Evolutionary conservation across 1,284 basidiomycete genomes (phyloP), one percentile per base, ranked within the genome.

Genomic region (Ustilago loliicola): DNA sequence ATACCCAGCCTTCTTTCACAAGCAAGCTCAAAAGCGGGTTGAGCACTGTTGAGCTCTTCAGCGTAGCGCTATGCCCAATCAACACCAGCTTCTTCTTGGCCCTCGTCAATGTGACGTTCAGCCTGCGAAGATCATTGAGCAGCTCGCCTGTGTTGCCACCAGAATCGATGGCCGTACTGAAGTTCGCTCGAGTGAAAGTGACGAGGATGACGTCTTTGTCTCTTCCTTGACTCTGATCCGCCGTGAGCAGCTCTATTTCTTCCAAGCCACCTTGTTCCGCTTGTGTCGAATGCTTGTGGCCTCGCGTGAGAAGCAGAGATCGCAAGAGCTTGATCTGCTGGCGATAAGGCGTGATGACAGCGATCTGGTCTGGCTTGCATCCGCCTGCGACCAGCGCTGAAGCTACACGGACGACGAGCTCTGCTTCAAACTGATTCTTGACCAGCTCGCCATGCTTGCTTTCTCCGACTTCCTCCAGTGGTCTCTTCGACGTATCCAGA

Each of bases 251-350:
- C 86, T 99, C 96, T 21, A 99, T 88, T 4, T 57, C 50, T 3
- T 66, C 48, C 6, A 50, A 13, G 7, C 25, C 48, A 38, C 30
- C 62, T 15, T 1, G 50, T 17, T 15, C 42, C 8, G 1, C 17
- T 48, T 25, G 23, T n/a, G 27, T 34, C 2, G 7, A 6, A 23
- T n/a, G 32, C 21, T 25, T 56, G 27, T 47, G 53, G n/a, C 19
- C 15, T 23, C 27, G 40, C 19, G 38, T 21, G 2, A 54, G 30
- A 10, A 76, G 61, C 17, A 72, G 53, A 17, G 58, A 89, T 87
- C 78, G 94, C 83, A 95, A 87, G 0, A 96, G 89, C 87, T 98
- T 97, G 88, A 96, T 92, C 86, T 99, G 97, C 81, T 98, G 96
- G 1, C 96, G 91, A 85, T 98, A 98, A 34, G 95, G 89, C 10